A percentile compares a stretch with the other conserved stretches of the same genome.
These are phyloP conservation scores for Conringia planisiliqua DNA, from an alignment of 345 rosid genomes.

Conservation along the genomic window DNA sequence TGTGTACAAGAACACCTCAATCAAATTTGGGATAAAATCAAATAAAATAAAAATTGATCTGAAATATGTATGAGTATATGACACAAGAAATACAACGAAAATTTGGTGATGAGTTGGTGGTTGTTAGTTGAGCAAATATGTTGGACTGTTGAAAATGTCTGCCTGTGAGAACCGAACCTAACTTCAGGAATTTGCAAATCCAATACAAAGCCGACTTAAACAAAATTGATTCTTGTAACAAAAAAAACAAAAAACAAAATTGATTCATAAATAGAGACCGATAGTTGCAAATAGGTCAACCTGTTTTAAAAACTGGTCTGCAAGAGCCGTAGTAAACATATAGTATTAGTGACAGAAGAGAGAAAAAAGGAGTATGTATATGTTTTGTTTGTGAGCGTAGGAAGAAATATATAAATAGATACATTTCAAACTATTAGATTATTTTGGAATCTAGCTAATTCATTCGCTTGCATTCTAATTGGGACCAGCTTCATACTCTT, in stretches of 20 bases:
- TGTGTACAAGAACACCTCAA: not conserved
- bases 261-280: not conserved
- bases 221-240: not conserved
- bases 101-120: slow-evolving; percentile 26
- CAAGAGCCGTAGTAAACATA: not conserved
- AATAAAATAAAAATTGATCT: not conserved
- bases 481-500: not conserved
- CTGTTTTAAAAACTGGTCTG: not conserved
- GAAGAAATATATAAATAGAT: too few relatives aligned
- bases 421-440: too few relatives aligned
- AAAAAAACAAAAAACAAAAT: not conserved
- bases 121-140: slow-evolving; percentile 27
- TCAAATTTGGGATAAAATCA: not conserved
- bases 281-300: not conserved
- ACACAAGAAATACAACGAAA: not conserved
- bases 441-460: not conserved
- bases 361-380: not conserved
- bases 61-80: not conserved
- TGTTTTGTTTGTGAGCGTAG: too few relatives aligned
- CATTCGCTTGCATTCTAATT: not conserved
- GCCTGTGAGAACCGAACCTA: slow-evolving; percentile 3
- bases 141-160: slow-evolving; percentile 9
- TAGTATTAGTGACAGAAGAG: not conserved
- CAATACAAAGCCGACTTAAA: not conserved
- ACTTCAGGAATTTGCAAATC: not conserved